These are phyloP conservation scores for Diutina ranongensis DNA, from an alignment of 1,139 yeast species.

Conservation along the genomic window DNA sequence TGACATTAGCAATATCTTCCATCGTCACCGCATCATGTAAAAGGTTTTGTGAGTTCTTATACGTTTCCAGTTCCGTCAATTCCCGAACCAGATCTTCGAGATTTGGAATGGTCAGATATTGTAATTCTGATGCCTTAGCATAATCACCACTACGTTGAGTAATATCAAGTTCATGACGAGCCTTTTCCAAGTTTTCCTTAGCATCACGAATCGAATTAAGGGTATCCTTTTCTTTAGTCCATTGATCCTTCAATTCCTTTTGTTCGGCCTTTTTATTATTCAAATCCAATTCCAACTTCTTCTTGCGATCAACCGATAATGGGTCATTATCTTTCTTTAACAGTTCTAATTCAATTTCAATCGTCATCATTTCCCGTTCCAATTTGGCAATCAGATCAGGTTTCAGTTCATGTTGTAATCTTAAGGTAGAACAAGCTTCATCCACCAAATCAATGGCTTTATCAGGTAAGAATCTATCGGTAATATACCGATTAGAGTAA, in stretches of 20 bases:
- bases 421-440: conserved; percentile 90
- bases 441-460: conserved; percentile 94
- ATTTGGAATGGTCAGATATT: conserved; percentile 76
- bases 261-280: conserved; percentile 53
- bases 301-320: conserved; percentile 63
- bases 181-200: conserved; percentile 73
- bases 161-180: conserved; percentile 70
- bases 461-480: conserved; percentile 87
- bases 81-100: conserved; percentile 48
- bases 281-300: conserved; percentile 54
- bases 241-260: conserved; percentile 57
- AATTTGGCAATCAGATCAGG: conserved; percentile 89
- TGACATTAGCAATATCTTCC: conserved; percentile 86
- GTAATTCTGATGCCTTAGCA: conserved; percentile 79
- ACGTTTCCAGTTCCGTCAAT: conserved; percentile 33
- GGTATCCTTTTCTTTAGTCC: conserved; percentile 75
- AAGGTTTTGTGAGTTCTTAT: conserved; percentile 26
- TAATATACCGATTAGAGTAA: conserved; percentile 80
- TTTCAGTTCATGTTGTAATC: conserved; percentile 92
- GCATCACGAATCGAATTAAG: conserved; percentile 70
- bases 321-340: conserved; percentile 86
- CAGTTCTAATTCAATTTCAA: conserved; percentile 89
- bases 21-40: conserved; percentile 90
- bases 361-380: conserved; percentile 85
- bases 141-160: conserved; percentile 79